Percentiles rank a stretch among this genome's conserved stretches.
Conservation (phyloP, 2,329 filamentous ascomycete species). For the Arthroderma sp. region DNA sequence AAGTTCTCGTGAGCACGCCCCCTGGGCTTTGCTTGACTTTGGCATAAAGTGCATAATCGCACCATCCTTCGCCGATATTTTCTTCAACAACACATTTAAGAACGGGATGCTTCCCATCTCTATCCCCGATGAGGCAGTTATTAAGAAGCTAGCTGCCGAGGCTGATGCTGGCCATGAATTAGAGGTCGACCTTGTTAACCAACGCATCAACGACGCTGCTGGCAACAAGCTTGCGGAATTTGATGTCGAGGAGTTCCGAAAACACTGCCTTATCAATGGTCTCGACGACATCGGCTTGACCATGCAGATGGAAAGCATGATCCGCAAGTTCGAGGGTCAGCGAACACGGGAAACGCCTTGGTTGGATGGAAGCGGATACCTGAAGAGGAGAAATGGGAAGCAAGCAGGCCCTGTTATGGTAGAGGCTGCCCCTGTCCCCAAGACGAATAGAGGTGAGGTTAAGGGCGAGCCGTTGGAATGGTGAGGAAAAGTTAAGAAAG, state of each 20-base stretch:
- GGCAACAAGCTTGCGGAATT: constrained; percentile 67
- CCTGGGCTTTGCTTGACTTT: constrained; percentile 93
- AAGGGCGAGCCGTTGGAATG: constrained; percentile 81
- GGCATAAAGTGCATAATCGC: constrained; percentile 91
- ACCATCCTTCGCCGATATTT: constrained; percentile 79
- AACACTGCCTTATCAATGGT: constrained; percentile 86
- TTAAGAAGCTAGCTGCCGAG: constrained; percentile 62
- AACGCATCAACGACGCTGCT: constrained; percentile 62
- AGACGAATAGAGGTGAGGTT: constrained; percentile 76
- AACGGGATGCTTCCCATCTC: constrained; percentile 92
- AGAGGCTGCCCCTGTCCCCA: constrained; percentile 60
- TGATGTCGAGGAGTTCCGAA: constrained; percentile 84
- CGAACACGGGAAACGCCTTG: constrained; percentile 71
- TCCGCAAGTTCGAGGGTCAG: constrained; percentile 66
- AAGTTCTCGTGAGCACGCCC: constrained; percentile 83
- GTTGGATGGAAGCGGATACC: constrained; percentile 77
- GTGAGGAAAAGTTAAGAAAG: constrained; percentile 37
- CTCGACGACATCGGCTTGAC: constrained; percentile 93
- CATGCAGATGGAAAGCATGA: constrained; percentile 84
- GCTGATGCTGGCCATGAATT: constrained; percentile 70
- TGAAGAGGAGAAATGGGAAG: constrained; percentile 37
- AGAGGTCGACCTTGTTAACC: constrained; percentile 78
- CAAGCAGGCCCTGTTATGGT: constrained; percentile 47
- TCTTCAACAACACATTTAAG: constrained; percentile 99
- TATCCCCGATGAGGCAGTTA: constrained; percentile 53